Conservation (phyloP, 148 eudicot species). For the Cornus suecica region DNA sequence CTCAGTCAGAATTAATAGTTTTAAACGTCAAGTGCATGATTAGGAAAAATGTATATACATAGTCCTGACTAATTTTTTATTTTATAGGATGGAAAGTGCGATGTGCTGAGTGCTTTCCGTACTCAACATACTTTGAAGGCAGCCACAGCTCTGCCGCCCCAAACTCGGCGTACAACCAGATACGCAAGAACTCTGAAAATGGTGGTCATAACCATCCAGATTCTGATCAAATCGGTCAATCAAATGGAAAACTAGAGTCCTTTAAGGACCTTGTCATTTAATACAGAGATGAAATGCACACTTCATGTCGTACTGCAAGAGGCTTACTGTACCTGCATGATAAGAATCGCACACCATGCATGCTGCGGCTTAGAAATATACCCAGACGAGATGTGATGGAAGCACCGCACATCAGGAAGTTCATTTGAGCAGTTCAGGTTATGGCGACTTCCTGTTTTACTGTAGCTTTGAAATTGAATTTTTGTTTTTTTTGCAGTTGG, state of each 20-base stretch:
- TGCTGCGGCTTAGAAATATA: background rate
- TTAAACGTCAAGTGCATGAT: background rate
- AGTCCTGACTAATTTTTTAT: constrained; percentile 13
- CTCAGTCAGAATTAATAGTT: background rate
- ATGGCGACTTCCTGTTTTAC: constrained; percentile 7
- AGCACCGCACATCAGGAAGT: background rate
- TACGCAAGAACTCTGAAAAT: constrained; percentile 36
- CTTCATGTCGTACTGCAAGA: background rate
- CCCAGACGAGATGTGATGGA: background rate
- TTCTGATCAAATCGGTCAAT: constrained; percentile 14
- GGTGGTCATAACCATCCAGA: constrained; percentile 33
- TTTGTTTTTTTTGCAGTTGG: constrained; percentile 2
- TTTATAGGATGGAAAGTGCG: constrained; percentile 75
- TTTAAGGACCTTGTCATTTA: constrained; percentile 55
- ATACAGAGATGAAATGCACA: constrained; percentile 5
- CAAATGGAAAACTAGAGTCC: constrained; percentile 65
- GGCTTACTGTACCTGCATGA: background rate
- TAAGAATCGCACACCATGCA: background rate
- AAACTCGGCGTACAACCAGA: constrained; percentile 36
- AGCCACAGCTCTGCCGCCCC: constrained; percentile 57
- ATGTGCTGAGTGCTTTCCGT: constrained; percentile 78
- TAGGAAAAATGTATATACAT: background rate
- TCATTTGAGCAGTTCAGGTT: background rate
- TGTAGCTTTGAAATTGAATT: constrained; percentile 13
- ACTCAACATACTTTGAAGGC: constrained; percentile 84